Percentiles rank a stretch among this genome's conserved stretches.
These are phyloP conservation scores for Xylariaceae sp. DNA, from an alignment of 2,329 filamentous ascomycete genomes.

Conservation along the genomic window DNA sequence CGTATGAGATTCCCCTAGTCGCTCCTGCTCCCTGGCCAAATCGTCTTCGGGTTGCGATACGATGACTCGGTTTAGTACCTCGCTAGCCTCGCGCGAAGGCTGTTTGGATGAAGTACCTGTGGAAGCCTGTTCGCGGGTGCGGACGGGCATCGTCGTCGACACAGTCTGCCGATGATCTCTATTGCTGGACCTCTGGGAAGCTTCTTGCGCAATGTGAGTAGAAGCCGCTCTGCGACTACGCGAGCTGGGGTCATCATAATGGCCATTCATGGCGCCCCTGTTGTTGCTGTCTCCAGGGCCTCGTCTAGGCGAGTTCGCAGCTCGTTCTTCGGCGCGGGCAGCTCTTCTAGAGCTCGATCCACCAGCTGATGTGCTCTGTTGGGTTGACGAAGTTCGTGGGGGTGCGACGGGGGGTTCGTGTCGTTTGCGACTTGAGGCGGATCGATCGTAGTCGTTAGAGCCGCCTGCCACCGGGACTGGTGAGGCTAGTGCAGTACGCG, in stretches of 20 bases:
- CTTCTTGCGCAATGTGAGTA: slow-evolving; percentile 35
- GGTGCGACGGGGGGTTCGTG: slow-evolving; percentile 69
- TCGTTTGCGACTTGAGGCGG: slow-evolving; percentile 48
- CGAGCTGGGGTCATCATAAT: slow-evolving; percentile 33
- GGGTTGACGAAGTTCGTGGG: slow-evolving; percentile 76
- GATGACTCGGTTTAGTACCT: slow-evolving; percentile 72
- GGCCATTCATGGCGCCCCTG: slow-evolving; percentile 31
- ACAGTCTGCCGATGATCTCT: slow-evolving; percentile 34
- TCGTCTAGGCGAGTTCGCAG: slow-evolving; percentile 38
- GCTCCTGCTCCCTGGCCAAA: slow-evolving; percentile 65
- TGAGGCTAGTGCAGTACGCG: slow-evolving; percentile 41
- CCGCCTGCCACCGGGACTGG: slow-evolving; percentile 35
- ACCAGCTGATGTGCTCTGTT: slow-evolving; percentile 36
- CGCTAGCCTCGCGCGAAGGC: slow-evolving; percentile 70
- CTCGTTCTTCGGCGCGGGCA: slow-evolving; percentile 41
- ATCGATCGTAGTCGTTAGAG: slow-evolving; percentile 38
- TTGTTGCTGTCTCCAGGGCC: slow-evolving; percentile 28
- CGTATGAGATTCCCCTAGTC: slow-evolving; percentile 57
- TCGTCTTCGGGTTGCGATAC: slow-evolving; percentile 73
- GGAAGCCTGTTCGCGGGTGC: slow-evolving; percentile 34
- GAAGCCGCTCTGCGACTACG: slow-evolving; percentile 33
- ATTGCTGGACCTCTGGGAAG: slow-evolving; percentile 33
- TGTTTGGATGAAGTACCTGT: slow-evolving; percentile 50
- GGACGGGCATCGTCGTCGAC: slow-evolving; percentile 40
- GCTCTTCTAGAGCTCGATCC: slow-evolving; percentile 40